phyloP scores from a whole-genome alignment of 495 filamentous ascomycete species.

The Glonium stellatum region DNA sequence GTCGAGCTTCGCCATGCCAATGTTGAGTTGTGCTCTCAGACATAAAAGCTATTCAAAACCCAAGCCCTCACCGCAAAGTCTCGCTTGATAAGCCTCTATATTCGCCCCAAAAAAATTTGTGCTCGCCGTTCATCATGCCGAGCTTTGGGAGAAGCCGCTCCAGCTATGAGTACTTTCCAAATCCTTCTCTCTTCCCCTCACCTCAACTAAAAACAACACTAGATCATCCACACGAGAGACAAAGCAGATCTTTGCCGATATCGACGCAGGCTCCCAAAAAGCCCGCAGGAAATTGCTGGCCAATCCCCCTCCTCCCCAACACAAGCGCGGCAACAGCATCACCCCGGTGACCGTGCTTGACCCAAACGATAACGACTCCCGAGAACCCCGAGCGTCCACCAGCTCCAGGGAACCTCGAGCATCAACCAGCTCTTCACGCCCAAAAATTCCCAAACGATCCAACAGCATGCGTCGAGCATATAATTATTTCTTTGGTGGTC shows the following conservation, averaged over 20 bases:
- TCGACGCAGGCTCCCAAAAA: slow-evolving; percentile 22
- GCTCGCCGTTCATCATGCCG: slow-evolving; percentile 16
- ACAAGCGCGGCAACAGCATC: slow-evolving; percentile 21
- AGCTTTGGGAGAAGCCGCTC: slow-evolving; percentile 26
- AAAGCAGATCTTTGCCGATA: slow-evolving; percentile 26
- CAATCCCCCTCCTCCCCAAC: slow-evolving; percentile 2
- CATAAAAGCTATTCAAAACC: slow-evolving; percentile 11
- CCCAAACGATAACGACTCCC: slow-evolving; percentile 1
- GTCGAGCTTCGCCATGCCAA: background rate
- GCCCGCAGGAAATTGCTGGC: slow-evolving; percentile 23
- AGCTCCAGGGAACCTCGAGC: slow-evolving; percentile 15
- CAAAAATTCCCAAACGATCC: slow-evolving; percentile 23
- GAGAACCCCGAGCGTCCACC: slow-evolving; percentile 19
- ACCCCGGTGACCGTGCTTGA: slow-evolving; percentile 23
- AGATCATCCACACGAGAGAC: slow-evolving; percentile 19
- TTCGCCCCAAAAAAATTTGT: slow-evolving; percentile 1
- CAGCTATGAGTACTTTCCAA: slow-evolving; percentile 21
- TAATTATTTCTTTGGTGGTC: slow-evolving; percentile 27
- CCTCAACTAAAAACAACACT: background rate
- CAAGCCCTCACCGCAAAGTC: background rate
- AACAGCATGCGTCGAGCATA: slow-evolving; percentile 29
- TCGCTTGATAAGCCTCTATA: background rate
- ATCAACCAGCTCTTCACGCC: slow-evolving; percentile 19
- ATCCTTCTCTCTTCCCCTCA: background rate
- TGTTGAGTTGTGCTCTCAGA: slow-evolving; percentile 12